Evolutionary conservation across 306 rosid genomes (phyloP).

Genomic region (Gastrolobium bilobum): DNA sequence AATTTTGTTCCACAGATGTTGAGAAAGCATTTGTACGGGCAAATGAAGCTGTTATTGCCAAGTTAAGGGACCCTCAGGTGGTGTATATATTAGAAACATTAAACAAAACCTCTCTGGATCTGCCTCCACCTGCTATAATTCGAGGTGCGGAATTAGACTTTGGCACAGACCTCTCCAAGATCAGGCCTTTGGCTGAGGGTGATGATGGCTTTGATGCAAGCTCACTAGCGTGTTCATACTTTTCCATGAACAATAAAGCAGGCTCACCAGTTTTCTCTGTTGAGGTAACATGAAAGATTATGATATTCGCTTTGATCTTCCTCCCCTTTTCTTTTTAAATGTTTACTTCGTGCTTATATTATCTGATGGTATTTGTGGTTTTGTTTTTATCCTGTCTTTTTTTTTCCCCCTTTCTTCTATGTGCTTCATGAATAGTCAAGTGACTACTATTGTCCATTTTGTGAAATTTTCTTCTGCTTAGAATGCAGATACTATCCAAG

Average conservation of each 20-base stretch:
- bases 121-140: conserved; percentile 67
- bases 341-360: conserved; percentile 26
- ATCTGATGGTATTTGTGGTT: conserved; percentile 4
- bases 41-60: conserved; percentile 71
- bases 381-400: conserved; percentile 3
- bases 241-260: conserved; percentile 59
- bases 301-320: conserved; percentile 15
- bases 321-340: conserved; percentile 15
- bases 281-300: conserved; percentile 64
- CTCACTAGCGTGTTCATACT: conserved; percentile 64
- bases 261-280: conserved; percentile 51
- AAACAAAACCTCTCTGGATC: conserved; percentile 58
- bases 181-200: conserved; percentile 52
- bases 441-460: conserved; percentile 45
- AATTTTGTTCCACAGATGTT: conserved; percentile 60
- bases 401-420: neutral
- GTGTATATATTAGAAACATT: conserved; percentile 65
- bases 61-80: conserved; percentile 69
- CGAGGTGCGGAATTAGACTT: conserved; percentile 75
- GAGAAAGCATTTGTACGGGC: conserved; percentile 64
- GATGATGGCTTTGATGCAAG: conserved; percentile 54
- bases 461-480: conserved; percentile 62
- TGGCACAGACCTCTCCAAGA: conserved; percentile 55
- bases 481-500: conserved; percentile 91
- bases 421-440: conserved; percentile 39